Conservation (phyloP, 208 protist species). For the Crithidia expoeki region DNA sequence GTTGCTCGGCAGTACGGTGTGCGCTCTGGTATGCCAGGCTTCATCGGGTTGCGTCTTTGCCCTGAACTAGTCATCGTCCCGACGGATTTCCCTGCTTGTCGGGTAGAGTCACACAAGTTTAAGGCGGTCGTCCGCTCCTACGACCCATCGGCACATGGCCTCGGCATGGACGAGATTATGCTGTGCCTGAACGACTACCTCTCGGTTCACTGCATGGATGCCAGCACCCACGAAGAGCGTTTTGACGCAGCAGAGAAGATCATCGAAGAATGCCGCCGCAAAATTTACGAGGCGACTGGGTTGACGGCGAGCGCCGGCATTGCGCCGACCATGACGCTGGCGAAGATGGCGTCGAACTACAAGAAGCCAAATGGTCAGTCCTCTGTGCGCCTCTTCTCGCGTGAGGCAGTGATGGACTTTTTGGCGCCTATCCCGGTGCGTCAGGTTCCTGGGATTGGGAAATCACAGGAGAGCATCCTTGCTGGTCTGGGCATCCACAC, state of each 20-base stretch:
- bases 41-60: constrained; percentile 89
- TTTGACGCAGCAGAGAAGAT: constrained; percentile 54
- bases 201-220: constrained; percentile 9
- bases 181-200: constrained; percentile 69
- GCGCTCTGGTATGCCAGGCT: constrained; percentile 94
- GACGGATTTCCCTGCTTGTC: constrained; percentile 66
- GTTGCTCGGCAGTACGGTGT: constrained; percentile 93
- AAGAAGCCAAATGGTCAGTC: constrained; percentile 95
- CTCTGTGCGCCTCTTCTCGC: constrained; percentile 45
- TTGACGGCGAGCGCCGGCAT: constrained; percentile 86
- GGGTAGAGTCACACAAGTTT: constrained; percentile 53
- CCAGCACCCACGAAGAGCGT: constrained; percentile 20
- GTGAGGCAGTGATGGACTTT: constrained; percentile 61
- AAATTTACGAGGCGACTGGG: constrained; percentile 48
- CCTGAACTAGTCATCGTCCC: constrained; percentile 81
- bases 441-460: constrained; percentile 70
- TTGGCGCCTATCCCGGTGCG: constrained; percentile 47
- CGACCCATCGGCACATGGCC: constrained; percentile 65
- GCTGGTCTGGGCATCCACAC: constrained; percentile 52
- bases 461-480: constrained; percentile 53
- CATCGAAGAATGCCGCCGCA: constrained; percentile 50
- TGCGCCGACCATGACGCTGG: constrained; percentile 69
- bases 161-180: constrained; percentile 78
- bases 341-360: constrained; percentile 90
- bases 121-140: constrained; percentile 66